Base-by-base conservation (phyloP, 768 basidiomycete genomes). In the Agrocybe praecox region DNA sequence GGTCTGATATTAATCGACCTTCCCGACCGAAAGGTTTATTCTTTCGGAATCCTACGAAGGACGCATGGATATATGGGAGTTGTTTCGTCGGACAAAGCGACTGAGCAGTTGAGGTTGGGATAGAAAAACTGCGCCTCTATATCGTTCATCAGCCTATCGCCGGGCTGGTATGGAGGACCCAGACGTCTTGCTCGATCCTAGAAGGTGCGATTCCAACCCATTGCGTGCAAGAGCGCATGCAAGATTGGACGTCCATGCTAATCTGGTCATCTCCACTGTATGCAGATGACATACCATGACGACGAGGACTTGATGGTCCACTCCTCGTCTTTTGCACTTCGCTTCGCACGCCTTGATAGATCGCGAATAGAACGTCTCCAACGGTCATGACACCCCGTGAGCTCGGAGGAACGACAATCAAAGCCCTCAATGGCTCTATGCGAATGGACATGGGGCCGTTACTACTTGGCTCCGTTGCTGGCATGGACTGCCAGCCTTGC, bases 131-230 rank as follows among this genome's bases (percentile, higher is more conserved):
- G 14, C 36, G 12, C 5, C 36, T 6, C 14, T 40, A 12, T 5
- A 6, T 29, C 26, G 6, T 22, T 4, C 23, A n/a, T 47, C 46
- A 47, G 33, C 53, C 34, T 15, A 57, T 15, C 19, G 36, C 36
- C 3, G 40, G 21, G n/a, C 50, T 33, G 8, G 62, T 64, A 29
- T 63, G 59, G 19, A 66, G 47, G 21, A 64, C 46, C 60, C 62
- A 62, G 18, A 62, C 62, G 32, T 63, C 62, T 32, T 26, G 47
- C 26, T 64, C 62, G 12, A 21, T 60, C n/a, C 53, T 34, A 50
- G 58, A 60, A 8, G 61, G 62, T 1, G 50, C 47, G 14, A 66
- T 47, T 21, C 65, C 65, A 14, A 21, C 59, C 65, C 65, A 66
- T 6, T 45, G 53, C 10, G 62, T 62, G 9, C 49, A 22, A n/a